phyloP scores from a whole-genome alignment of 2,329 filamentous ascomycete genomes.

The Leptographium lundbergii region DNA sequence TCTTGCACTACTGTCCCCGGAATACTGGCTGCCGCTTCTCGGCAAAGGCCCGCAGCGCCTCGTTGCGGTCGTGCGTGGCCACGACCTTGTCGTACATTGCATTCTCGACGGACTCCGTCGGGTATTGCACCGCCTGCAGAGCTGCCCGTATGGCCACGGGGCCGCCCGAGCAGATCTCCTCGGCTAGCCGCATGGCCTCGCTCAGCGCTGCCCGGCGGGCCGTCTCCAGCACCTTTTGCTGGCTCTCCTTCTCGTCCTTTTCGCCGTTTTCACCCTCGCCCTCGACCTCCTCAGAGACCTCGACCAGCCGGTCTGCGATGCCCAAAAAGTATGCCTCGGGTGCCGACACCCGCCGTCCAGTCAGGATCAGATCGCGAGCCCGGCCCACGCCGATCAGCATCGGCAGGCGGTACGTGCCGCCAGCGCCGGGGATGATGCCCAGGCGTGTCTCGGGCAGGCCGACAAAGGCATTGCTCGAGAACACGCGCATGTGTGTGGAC shows the following conservation, averaged over 20 bases:
- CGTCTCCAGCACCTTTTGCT: slow-evolving; percentile 32
- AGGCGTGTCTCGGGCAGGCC: slow-evolving; percentile 85
- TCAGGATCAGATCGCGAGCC: slow-evolving; percentile 83
- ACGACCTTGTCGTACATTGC: slow-evolving; percentile 76
- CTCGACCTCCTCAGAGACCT: slow-evolving; percentile 36
- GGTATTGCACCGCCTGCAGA: slow-evolving; percentile 61
- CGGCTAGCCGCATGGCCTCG: slow-evolving; percentile 66
- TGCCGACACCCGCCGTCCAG: slow-evolving; percentile 71
- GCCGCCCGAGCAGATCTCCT: slow-evolving; percentile 70
- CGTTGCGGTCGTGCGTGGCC: slow-evolving; percentile 71
- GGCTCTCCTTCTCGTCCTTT: slow-evolving; percentile 24
- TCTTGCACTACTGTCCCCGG: slow-evolving; percentile 31
- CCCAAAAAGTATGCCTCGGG: slow-evolving; percentile 87
- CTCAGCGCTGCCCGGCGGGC: slow-evolving; percentile 58
- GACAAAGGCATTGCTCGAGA: slow-evolving; percentile 64
- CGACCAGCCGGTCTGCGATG: slow-evolving; percentile 78
- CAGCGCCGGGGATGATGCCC: slow-evolving; percentile 88
- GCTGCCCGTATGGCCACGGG: slow-evolving; percentile 73
- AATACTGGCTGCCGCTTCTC: slow-evolving; percentile 50
- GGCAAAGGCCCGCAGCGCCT: slow-evolving; percentile 74
- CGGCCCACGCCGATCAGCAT: slow-evolving; percentile 65
- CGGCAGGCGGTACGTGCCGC: slow-evolving; percentile 81
- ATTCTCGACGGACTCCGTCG: slow-evolving; percentile 70
- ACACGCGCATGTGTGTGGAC: slow-evolving; percentile 77
- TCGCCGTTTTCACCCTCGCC: slow-evolving; percentile 17